A percentile compares a stretch with the other conserved stretches of the same genome.
Conservation (phyloP, 1,284 basidiomycete species). For the Pisolithus thermaeus region DNA sequence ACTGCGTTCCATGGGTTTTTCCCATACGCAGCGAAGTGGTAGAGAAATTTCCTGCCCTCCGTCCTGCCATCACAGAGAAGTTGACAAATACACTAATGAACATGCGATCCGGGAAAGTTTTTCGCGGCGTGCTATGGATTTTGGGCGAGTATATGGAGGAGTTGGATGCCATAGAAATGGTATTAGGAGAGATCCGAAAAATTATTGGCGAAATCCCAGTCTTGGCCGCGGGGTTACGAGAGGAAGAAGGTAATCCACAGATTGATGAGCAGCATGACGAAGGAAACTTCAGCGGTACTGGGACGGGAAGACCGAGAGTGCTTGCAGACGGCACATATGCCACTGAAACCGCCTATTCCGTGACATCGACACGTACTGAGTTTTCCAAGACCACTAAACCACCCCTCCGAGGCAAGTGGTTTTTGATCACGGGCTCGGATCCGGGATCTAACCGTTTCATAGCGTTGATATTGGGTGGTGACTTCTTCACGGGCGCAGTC, state of each 20-base stretch:
- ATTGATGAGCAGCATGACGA: conserved; percentile 37
- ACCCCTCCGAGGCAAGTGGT: conserved; percentile 65
- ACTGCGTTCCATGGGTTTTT: neutral
- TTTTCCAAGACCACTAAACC: conserved; percentile 89
- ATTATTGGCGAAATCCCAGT: conserved; percentile 97
- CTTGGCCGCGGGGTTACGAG: conserved; percentile 83
- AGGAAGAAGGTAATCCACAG: conserved; percentile 52
- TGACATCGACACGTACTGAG: conserved; percentile 64
- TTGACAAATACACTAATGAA: conserved; percentile 80
- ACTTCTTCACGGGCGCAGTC: conserved; percentile 95
- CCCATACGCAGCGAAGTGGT: conserved; percentile 73
- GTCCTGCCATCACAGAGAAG: conserved; percentile 81
- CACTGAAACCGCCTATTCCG: conserved; percentile 89
- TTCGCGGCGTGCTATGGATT: conserved; percentile 96
- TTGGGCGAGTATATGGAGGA: conserved; percentile 90
- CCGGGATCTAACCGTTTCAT: neutral
- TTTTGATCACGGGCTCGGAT: neutral
- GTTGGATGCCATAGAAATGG: conserved; percentile 59
- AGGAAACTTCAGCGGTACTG: conserved; percentile 31
- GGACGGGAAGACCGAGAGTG: conserved; percentile 53
- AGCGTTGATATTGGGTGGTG: conserved; percentile 90
- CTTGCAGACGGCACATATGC: conserved; percentile 98
- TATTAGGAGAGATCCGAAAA: conserved; percentile 80
- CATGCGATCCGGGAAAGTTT: conserved; percentile 97
- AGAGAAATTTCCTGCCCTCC: conserved; percentile 93